Evolutionary conservation across 768 basidiomycete genomes (phyloP).

Genomic region (Crassisporium funariophilum): DNA sequence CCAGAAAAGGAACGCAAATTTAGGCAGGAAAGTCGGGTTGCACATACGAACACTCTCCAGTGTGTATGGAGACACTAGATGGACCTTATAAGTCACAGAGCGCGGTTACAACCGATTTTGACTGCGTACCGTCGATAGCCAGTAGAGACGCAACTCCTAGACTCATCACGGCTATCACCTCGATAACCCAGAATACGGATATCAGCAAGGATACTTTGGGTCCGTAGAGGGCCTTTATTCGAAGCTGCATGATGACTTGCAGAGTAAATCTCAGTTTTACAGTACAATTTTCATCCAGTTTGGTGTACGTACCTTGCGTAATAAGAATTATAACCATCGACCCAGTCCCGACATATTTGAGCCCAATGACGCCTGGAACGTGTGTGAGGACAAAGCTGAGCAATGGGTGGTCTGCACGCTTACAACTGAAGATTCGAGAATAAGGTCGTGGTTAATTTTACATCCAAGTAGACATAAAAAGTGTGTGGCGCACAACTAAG

Average conservation of each 20-base stretch:
- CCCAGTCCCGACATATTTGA: conserved; percentile 20
- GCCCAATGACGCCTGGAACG: conserved; percentile 21
- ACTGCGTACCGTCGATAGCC: conserved; percentile 19
- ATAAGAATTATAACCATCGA: conserved; percentile 24
- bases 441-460: too few relatives aligned
- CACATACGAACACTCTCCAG: conserved; percentile 8
- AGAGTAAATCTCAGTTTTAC: background rate
- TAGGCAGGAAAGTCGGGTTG: conserved; percentile 20
- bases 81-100: background rate
- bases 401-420: background rate
- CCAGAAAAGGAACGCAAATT: conserved; percentile 27
- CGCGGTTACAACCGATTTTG: background rate
- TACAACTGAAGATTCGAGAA: conserved; percentile 15
- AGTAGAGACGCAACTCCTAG: conserved; percentile 17
- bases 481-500: too few relatives aligned
- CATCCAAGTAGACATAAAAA: too few relatives aligned
- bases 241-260: conserved; percentile 29
- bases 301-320: conserved; percentile 21
- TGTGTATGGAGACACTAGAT: conserved; percentile 8
- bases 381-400: background rate
- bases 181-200: conserved; percentile 18
- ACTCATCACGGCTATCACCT: conserved; percentile 18
- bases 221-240: conserved; percentile 28
- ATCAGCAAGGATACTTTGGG: conserved; percentile 16
- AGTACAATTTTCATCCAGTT: background rate